Evolutionary conservation across 2,329 filamentous ascomycete genomes (phyloP), one percentile per base, ranked within the genome.

Genomic region (Didymella arachidicola): DNA sequence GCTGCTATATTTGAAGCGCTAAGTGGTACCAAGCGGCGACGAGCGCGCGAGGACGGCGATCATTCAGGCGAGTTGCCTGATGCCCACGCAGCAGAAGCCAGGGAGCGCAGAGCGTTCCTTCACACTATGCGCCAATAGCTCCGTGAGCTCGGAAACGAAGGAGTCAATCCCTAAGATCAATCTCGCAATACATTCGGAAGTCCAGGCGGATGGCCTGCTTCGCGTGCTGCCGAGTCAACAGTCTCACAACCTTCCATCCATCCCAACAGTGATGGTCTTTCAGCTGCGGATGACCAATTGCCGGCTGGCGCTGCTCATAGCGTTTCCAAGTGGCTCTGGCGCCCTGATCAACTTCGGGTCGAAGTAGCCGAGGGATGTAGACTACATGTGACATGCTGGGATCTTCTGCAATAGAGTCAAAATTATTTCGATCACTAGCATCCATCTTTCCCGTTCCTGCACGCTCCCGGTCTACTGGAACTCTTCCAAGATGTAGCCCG

Each of bases 401-500:
- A 71, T 34, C 55, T 71, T 32, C 59, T 71, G 30, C 65, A 69
- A 19, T 68, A 64, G 68, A 69, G 67, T 47, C 68, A 71, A 43
- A 67, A 63, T 29, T 71, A 71, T 36, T 69, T 71, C 49, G 68
- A 71, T 48, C 64, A 67, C 44, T 71, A 67, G 68, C 68, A 69
- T 48, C 65, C 68, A 29, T 63, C 65, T 7, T 71, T 71, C 44
- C 68, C 68, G 6, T 69, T 66, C 29, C 42, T 71, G 2, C 65
- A 71, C 36, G 68, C 67, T 7, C 68, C 67, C 18, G 64, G 64
- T 12, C 25, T 71, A 18, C 45, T 71, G 11, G 63, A 67, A 16
- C 59, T 65, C 29, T 65, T 69, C 16, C 62, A 53, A 12, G 52
- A 61, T 10, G 47, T 63, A 22, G 53, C 42, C 19, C 43, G 53